Percentiles rank a stretch among this genome's conserved stretches.
Evolutionary conservation across 2,329 filamentous ascomycete genomes (phyloP).

Genomic region (Coniochaeta sp.): DNA sequence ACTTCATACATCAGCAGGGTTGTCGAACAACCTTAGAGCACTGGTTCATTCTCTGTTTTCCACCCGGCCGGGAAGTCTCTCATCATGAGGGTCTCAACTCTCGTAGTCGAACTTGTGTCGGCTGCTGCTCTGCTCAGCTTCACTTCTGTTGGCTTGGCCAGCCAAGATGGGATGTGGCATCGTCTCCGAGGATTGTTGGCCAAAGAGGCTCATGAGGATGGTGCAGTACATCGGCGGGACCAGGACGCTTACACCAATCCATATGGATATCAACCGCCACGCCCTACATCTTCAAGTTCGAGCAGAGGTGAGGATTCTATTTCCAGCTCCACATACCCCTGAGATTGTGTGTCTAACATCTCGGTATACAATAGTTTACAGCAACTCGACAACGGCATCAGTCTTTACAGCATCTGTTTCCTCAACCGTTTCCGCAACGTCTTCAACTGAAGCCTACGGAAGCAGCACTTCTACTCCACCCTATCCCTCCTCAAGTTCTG

Average conservation of each 20-base stretch:
- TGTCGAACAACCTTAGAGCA: neutral
- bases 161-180: conserved; percentile 11
- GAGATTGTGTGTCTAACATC: neutral
- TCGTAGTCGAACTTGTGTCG: conserved; percentile 24
- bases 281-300: neutral
- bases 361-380: neutral
- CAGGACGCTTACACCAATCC: conserved; percentile 1
- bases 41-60: neutral
- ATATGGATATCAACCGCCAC: conserved; percentile 1
- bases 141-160: conserved; percentile 10
- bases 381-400: neutral
- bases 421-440: neutral
- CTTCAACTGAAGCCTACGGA: conserved; percentile 6
- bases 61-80: neutral
- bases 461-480: conserved; percentile 4
- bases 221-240: neutral
- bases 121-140: conserved; percentile 20
- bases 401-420: neutral
- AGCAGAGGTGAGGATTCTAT: neutral
- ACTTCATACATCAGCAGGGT: neutral
- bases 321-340: no score
- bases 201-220: neutral
- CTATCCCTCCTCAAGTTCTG: neutral
- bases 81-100: conserved; percentile 29
- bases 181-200: conserved; percentile 10